Conservation (phyloP, 2,329 filamentous ascomycete genomes). For the Aureobasidium mangrovei region DNA sequence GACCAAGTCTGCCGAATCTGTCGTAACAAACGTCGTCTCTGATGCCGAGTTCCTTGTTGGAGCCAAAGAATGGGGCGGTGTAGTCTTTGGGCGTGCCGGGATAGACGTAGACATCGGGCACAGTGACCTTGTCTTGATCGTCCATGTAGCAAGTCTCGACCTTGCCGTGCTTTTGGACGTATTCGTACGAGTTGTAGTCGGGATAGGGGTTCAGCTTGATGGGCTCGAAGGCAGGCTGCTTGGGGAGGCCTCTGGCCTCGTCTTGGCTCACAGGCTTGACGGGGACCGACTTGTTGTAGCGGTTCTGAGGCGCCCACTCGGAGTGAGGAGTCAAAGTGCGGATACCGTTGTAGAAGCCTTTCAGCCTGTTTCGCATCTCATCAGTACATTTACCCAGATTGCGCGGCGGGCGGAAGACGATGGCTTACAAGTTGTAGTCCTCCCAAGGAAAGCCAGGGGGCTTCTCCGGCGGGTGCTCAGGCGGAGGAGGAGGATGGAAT, state of each 20-base stretch:
- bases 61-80: slow-evolving; percentile 40
- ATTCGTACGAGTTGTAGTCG: slow-evolving; percentile 34
- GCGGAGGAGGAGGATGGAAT: neutral
- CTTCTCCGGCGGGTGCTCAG: slow-evolving; percentile 11
- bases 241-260: slow-evolving; percentile 16
- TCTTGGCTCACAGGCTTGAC: slow-evolving; percentile 23
- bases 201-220: slow-evolving; percentile 39
- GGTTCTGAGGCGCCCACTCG: slow-evolving; percentile 37
- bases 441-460: slow-evolving; percentile 11
- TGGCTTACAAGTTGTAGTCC: slow-evolving; percentile 8
- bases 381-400: slow-evolving; percentile 36
- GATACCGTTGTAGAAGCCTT: slow-evolving; percentile 42
- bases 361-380: slow-evolving; percentile 31
- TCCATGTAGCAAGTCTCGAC: slow-evolving; percentile 58
- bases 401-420: slow-evolving; percentile 5
- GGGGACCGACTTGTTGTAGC: slow-evolving; percentile 33
- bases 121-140: slow-evolving; percentile 44
- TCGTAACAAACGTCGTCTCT: slow-evolving; percentile 43
- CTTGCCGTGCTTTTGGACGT: slow-evolving; percentile 41
- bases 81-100: slow-evolving; percentile 43
- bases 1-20: slow-evolving; percentile 40
- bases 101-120: slow-evolving; percentile 59
- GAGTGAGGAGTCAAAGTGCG: slow-evolving; percentile 35
- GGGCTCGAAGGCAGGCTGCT: slow-evolving; percentile 28
- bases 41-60: slow-evolving; percentile 39